Base-by-base conservation (phyloP, 768 basidiomycete species). In the Lactifluus subvellereus region DNA sequence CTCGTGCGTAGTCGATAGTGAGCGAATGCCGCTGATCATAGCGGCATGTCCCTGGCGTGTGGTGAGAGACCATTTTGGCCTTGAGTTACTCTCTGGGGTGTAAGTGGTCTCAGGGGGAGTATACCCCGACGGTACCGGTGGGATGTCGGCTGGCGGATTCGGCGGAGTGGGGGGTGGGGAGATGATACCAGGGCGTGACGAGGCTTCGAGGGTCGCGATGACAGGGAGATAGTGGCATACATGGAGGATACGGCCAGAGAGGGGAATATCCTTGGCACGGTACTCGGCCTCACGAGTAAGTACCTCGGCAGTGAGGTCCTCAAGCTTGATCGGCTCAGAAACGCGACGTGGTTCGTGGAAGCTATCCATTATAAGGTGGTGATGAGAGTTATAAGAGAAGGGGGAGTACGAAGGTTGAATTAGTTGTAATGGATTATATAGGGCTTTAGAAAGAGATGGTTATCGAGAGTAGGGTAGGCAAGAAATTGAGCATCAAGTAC, bases 11-110 rank as follows among this genome's bases (percentile, higher is more conserved):
- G 84, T 77, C 3, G 87, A 81, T 40, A 99, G 83, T 11, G 88
- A 89, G 57, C 87, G 85, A 70, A 98, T 94, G 37, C 96, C 96
- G 50, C 88, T 89, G 63, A 94, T 88, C 90, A 98, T 94, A 11
- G 96, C 96, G 9, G 91, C 84, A 72, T 98, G 97, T 18, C 94
- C 95, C 66, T 93, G 87, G 45, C 96, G 81, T 1, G 86, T 83
- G 1, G 82, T 74, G 6, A 99, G 77, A 18, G 83, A 82, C 96
- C 96, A 99, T 42, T 79, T 77, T 43, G 76, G 54, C 0, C 57
- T 38, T 18, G 49, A 38, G 58, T 61, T 67, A 61, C 69, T 72
- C 62, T 50, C 62, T 10, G 49, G 53, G 11, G 68, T 64, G 16
- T 54, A 32, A 45, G 56, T 27, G 7, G 73, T 57, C 11, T 54